Base-by-base conservation (phyloP, 139 green algal genomes). In the Coelastrella sp. region DNA sequence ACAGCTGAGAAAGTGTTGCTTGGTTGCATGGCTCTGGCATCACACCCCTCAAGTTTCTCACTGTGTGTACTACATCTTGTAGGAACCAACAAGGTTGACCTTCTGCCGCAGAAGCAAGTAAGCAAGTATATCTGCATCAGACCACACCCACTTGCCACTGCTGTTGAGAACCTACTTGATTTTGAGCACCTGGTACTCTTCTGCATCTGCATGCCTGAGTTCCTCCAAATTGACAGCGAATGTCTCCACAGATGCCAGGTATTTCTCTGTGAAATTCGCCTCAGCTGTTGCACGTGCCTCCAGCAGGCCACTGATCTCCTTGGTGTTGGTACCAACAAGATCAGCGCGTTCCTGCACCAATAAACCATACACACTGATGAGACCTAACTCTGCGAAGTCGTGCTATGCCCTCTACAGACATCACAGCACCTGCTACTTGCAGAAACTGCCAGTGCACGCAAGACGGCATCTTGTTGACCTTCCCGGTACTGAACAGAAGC, bases 111-210 rank as follows among this genome's bases (percentile, higher is more conserved):
- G n/a, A n/a, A n/a, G n/a, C n/a, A n/a, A n/a, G n/a, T n/a, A n/a
- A n/a, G n/a, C n/a, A n/a, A n/a, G n/a, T n/a, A n/a, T n/a, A n/a
- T n/a, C n/a, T n/a, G n/a, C n/a, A n/a, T n/a, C n/a, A n/a, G n/a
- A n/a, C n/a, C n/a, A n/a, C n/a, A n/a, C n/a, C n/a, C n/a, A n/a
- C n/a, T 7, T n/a, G 53, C 21, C 53, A 64, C 53, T 0, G 5
- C 53, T 57, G 48, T 15, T n/a, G 48, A 78, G 41, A 32, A 81
- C 86, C 19, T 53, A 90, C 88, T 90, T 88, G 64, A 96, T 93
- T 86, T 97, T 97, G 30, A 98, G 93, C 72, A 94, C 90, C 66
- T 96, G 95, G 89, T 96, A 96, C 63, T 96, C 93, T 86, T 96
- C 94, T 27, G 92, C 93, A 78, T 97, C 93, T 19, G 86, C 63